Evolutionary conservation across 2,329 filamentous ascomycete species (phyloP), one percentile per base, ranked within the genome.

Genomic region (Parascedosporium putredinis): DNA sequence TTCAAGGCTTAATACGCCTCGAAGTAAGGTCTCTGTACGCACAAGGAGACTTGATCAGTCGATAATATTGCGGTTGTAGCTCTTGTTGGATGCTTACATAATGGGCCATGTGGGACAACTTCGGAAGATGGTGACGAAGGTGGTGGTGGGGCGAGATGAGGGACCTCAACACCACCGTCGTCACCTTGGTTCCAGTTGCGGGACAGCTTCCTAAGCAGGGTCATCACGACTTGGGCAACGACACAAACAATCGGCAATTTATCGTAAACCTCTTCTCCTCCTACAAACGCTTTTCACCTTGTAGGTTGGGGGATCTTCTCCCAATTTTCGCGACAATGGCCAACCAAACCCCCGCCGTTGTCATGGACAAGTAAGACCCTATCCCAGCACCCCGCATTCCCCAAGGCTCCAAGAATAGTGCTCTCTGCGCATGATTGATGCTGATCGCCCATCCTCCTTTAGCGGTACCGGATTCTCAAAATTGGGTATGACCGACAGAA

Each of bases 381-480:
- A 56, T n/a, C 20, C 16, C 60, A 62, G 55, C 62, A 60, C 62
- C 60, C 59, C 64, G 56, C 58, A 61, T 57, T 57, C 54, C 54
- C 34, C 33, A 48, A 9, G 33, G 4, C 23, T 14, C 23, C n/a
- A n/a, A n/a, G n/a, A n/a, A 10, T 24, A 36, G 20, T 20, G 16
- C 20, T 42, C 18, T 16, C n/a, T 12, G 38, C 38, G 18, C 38
- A 6, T 20, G 20, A 42, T 29, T 40, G 33, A 49, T 29, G 25
- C 47, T 49, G 27, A 49, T 33, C n/a, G 16, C 36, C 22, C 36
- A 9, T 58, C 54, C 57, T 50, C 60, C 59, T 62, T 54, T 69
- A 98, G 93, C 85, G 93, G 93, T 76, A 98, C 93, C 74, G 93
- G 93, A 64, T 98, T 94, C 73, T 97, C 93, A 54, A 98, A 98